Evolutionary conservation across 768 basidiomycete species (phyloP), one percentile per base, ranked within the genome.

Genomic region (Daedalea quercina): DNA sequence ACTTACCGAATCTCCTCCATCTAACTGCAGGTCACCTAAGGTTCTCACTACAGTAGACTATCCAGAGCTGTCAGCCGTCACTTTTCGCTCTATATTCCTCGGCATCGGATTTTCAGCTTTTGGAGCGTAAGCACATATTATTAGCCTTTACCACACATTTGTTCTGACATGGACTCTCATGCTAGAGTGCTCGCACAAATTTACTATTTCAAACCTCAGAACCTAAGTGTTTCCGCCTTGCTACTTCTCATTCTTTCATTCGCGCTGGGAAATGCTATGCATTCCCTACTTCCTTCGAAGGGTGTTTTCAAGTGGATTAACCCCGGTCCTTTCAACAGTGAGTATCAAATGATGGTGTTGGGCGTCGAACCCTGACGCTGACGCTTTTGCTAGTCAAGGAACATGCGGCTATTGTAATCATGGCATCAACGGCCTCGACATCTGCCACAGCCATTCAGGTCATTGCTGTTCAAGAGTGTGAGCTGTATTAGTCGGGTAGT

Each of bases 71-170:
- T 76, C 73, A 0, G 66, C 70, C 0, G 74, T 76, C 57, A 81
- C 80, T 0, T 79, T 82, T 65, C 67, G 81, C 13, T 74, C 79
- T 60, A 76, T 77, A 71, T 73, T 81, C 63, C 69, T 81, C 1
- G 76, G 76, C 40, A 57, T 80, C 17, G 80, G 79, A 12, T 69
- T 81, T 15, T 73, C 78, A 4, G 76, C 77, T 54, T 82, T 82
- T 59, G 79, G 78, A 42, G 64, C 64, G 52, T 72, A n/a, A n/a
- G n/a, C n/a, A n/a, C n/a, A 70, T 33, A 78, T 80, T 8, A 22
- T 15, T 8, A n/a, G n/a, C n/a, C n/a, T n/a, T n/a, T n/a, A n/a
- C n/a, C n/a, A 3, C 65, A 9, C 42, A 9, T 12, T 22, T 9
- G 24, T 22, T 11, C 9, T 23, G 22, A 11, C 20, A 26, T 25